A percentile compares a stretch with the other conserved stretches of the same genome.
These are phyloP conservation scores for Lepidium sativum DNA, from an alignment of 345 rosid species.

Conservation along the genomic window DNA sequence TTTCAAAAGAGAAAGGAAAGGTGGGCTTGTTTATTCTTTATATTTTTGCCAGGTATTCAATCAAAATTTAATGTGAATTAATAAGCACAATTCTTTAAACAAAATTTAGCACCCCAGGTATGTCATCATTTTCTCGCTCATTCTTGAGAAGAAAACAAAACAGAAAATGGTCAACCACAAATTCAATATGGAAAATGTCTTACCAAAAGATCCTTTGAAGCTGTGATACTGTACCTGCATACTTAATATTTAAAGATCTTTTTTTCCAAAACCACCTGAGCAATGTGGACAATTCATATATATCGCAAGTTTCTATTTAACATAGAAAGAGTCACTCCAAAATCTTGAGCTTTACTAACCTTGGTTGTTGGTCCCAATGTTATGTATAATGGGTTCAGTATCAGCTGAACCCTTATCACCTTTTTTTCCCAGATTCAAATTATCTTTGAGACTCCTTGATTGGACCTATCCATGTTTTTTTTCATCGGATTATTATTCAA, in stretches of 20 bases:
- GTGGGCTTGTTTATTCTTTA: background rate
- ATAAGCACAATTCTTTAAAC: background rate
- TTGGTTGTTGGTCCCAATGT: constrained; percentile 31
- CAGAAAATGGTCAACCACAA: background rate
- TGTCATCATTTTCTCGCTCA: background rate
- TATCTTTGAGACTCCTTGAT: constrained; percentile 33
- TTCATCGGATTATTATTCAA: no score
- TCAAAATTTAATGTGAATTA: background rate
- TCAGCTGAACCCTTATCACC: constrained; percentile 23
- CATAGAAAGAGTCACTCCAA: constrained; percentile 41
- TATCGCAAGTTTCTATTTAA: constrained; percentile 59
- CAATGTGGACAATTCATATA: constrained; percentile 71
- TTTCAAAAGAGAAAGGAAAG: background rate
- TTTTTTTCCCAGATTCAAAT: constrained; percentile 32
- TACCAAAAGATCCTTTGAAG: constrained; percentile 81
- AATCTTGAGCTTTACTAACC: constrained; percentile 40
- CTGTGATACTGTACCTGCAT: constrained; percentile 66
- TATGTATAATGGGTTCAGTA: constrained; percentile 25
- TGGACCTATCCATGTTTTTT: constrained; percentile 38
- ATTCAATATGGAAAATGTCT: background rate
- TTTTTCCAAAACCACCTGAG: constrained; percentile 29
- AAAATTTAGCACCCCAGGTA: background rate
- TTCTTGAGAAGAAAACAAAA: background rate
- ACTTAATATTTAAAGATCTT: constrained; percentile 41
- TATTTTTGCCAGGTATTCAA: background rate